These are phyloP conservation scores for Exobasidium cylindrosporum DNA, from an alignment of 1,284 basidiomycete genomes.

Conservation along the genomic window DNA sequence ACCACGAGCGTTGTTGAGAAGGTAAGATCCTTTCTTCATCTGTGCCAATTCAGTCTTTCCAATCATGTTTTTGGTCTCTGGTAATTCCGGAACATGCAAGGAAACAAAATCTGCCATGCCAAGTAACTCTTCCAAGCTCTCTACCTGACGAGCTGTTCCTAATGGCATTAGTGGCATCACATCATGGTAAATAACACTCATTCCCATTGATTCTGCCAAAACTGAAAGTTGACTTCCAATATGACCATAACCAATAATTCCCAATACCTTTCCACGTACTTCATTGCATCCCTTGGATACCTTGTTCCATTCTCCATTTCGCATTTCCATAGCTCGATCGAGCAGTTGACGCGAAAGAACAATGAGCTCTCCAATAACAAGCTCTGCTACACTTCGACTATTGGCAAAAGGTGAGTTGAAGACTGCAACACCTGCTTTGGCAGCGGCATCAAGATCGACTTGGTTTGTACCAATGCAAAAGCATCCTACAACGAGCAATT, in stretches of 20 bases:
- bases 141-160: slow-evolving; percentile 85
- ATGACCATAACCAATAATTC: slow-evolving; percentile 97
- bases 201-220: slow-evolving; percentile 91
- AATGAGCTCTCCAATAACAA: slow-evolving; percentile 92
- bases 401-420: slow-evolving; percentile 99
- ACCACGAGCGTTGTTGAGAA: slow-evolving; percentile 97
- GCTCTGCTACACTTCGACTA: slow-evolving; percentile 96
- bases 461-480: slow-evolving; percentile 99
- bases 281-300: slow-evolving; percentile 98
- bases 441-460: slow-evolving; percentile 82
- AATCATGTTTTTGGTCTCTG: slow-evolving; percentile 95
- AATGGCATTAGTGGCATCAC: slow-evolving; percentile 97
- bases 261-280: slow-evolving; percentile 92
- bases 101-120: slow-evolving; percentile 81
- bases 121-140: slow-evolving; percentile 76
- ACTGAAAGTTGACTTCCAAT: slow-evolving; percentile 97
- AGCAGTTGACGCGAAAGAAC: slow-evolving; percentile 90
- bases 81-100: slow-evolving; percentile 91
- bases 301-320: slow-evolving; percentile 94
- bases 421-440: slow-evolving; percentile 86
- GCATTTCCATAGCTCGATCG: slow-evolving; percentile 84
- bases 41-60: slow-evolving; percentile 70
- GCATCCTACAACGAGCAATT: slow-evolving; percentile 88
- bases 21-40: slow-evolving; percentile 93
- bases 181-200: slow-evolving; percentile 94